Percentiles rank a stretch among this genome's conserved stretches.
Evolutionary conservation across 2,329 filamentous ascomycete species (phyloP).

Genomic region (Rosellinia necatrix): DNA sequence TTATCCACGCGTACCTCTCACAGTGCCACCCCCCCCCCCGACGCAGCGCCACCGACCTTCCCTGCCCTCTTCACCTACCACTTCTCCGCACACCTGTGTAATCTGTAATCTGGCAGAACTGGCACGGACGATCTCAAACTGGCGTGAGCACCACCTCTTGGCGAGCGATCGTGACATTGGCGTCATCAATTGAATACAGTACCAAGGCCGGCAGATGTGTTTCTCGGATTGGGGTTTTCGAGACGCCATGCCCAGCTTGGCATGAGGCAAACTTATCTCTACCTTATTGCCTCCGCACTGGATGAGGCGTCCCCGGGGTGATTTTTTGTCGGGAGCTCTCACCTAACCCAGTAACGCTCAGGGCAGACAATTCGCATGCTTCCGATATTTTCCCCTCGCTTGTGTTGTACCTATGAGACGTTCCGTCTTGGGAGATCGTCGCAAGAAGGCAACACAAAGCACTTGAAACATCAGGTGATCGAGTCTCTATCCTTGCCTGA

Average conservation of each 20-base stretch:
- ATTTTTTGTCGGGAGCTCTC: neutral
- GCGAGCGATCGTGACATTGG: conserved; percentile 18
- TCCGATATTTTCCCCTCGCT: conserved; percentile 9
- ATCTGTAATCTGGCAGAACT: conserved; percentile 29
- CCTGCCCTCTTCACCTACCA: conserved; percentile 10
- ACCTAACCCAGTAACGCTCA: conserved; percentile 2
- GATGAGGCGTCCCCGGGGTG: neutral
- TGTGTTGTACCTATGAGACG: conserved; percentile 5
- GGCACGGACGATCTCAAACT: conserved; percentile 8
- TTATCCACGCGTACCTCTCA: conserved; percentile 31
- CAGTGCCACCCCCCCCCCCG: conserved; percentile 23
- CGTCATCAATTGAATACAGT: conserved; percentile 22
- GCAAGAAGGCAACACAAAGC: neutral
- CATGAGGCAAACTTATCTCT: conserved; percentile 1
- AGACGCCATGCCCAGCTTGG: neutral
- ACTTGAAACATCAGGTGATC: conserved; percentile 11
- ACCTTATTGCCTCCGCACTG: conserved; percentile 2
- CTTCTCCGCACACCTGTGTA: conserved; percentile 7
- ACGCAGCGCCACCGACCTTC: conserved; percentile 11
- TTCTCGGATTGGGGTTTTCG: neutral
- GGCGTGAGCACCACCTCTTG: conserved; percentile 23
- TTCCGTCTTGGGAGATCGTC: conserved; percentile 3
- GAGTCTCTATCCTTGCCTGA: neutral
- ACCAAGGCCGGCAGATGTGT: conserved; percentile 31
- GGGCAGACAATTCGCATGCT: conserved; percentile 11